A percentile compares a stretch with the other conserved stretches of the same genome.
Evolutionary conservation across 768 basidiomycete species (phyloP).

Genomic region (Boletellus ananiceps): DNA sequence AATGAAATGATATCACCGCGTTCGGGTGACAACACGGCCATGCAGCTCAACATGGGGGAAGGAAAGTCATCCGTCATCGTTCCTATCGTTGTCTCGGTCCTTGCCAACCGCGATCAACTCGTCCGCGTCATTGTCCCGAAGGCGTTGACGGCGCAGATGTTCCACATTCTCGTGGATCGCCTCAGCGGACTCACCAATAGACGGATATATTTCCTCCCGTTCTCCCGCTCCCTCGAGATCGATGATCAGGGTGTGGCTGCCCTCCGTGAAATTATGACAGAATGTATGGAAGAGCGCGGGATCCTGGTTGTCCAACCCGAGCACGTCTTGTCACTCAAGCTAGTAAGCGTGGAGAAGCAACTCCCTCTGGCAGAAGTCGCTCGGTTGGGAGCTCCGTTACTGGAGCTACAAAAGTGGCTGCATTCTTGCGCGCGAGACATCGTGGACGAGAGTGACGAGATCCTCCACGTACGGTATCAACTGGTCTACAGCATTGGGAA

Average conservation of each 20-base stretch:
- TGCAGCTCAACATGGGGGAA: conserved; percentile 58
- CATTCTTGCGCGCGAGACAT: conserved; percentile 15
- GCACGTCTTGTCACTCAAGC: conserved; percentile 45
- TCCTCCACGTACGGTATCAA: conserved; percentile 44
- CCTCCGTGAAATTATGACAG: conserved; percentile 4
- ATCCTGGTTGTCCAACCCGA: conserved; percentile 46
- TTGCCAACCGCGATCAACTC: conserved; percentile 41
- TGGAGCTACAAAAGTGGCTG: conserved; percentile 17
- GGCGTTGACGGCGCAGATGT: conserved; percentile 42
- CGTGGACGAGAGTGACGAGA: conserved; percentile 28
- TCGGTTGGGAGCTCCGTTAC: conserved; percentile 14
- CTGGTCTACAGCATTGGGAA: conserved; percentile 43
- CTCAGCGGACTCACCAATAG: conserved; percentile 42
- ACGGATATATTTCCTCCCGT: conserved; percentile 44
- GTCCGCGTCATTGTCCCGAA: conserved; percentile 49
- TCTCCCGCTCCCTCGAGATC: conserved; percentile 35
- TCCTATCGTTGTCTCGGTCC: conserved; percentile 36
- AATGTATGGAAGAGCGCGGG: conserved; percentile 37
- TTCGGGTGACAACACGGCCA: conserved; percentile 32
- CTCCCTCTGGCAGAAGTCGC: conserved; percentile 11
- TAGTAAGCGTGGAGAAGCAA: conserved; percentile 31
- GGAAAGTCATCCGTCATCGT: conserved; percentile 49
- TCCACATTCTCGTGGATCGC: conserved; percentile 38
- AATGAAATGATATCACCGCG: conserved; percentile 44
- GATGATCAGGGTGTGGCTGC: conserved; percentile 16